These are phyloP conservation scores for Mycotypha africana DNA, from an alignment of 371 early-diverging fungal species.

Conservation along the genomic window DNA sequence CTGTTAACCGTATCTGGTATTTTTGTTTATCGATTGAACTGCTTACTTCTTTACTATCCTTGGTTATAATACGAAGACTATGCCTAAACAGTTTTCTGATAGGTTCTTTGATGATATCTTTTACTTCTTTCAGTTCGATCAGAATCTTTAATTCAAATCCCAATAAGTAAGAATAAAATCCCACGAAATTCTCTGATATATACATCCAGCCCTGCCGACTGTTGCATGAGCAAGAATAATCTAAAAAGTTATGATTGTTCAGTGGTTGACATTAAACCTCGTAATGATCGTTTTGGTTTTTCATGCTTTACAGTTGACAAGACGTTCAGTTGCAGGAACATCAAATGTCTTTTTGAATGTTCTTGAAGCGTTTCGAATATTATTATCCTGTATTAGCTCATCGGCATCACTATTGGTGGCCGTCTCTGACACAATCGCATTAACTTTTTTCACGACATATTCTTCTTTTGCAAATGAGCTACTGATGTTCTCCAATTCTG, in stretches of 20 bases:
- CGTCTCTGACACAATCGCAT: conserved; percentile 63
- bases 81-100: conserved; percentile 16
- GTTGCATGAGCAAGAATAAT: conserved; percentile 84
- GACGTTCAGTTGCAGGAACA: conserved; percentile 72
- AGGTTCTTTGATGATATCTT: conserved; percentile 67
- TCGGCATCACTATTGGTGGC: conserved; percentile 70
- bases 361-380: conserved; percentile 80
- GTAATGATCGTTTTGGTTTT: too few species aligned
- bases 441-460: conserved; percentile 83
- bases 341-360: conserved; percentile 88
- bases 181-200: conserved; percentile 77
- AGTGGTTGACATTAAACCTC: too few species aligned
- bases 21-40: neutral
- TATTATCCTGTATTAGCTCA: conserved; percentile 75
- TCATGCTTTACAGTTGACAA: conserved; percentile 80
- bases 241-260: conserved; percentile 1
- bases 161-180: conserved; percentile 88
- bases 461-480: conserved; percentile 70
- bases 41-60: conserved; percentile 70
- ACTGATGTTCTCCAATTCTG: conserved; percentile 64
- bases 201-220: conserved; percentile 93
- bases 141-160: conserved; percentile 84
- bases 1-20: neutral
- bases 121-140: conserved; percentile 81
- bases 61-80: conserved; percentile 12